Percentiles rank a stretch among this genome's conserved stretches.
phyloP scores from a whole-genome alignment of 305 asterid genomes.

The Salvia sclarea region DNA sequence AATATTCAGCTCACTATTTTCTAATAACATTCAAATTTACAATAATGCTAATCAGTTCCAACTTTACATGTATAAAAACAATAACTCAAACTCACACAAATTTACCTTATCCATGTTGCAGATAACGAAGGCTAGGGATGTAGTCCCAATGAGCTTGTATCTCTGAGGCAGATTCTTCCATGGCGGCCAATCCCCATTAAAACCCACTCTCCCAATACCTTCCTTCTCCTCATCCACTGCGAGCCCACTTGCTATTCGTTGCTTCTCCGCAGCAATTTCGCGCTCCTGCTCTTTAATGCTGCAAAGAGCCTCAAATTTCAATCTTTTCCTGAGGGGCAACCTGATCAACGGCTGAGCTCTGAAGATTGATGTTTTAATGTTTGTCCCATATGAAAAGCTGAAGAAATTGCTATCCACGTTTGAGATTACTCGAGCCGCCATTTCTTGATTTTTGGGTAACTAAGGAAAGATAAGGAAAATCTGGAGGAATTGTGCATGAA shows the following conservation, averaged over 20 bases:
- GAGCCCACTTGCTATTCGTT: slow-evolving; percentile 43
- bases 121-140: slow-evolving; percentile 86
- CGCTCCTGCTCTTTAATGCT: slow-evolving; percentile 64
- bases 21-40: neutral
- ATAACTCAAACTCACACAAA: neutral
- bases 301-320: slow-evolving; percentile 59
- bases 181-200: slow-evolving; percentile 74
- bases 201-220: slow-evolving; percentile 42
- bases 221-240: slow-evolving; percentile 48
- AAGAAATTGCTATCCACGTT: slow-evolving; percentile 47
- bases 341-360: slow-evolving; percentile 38
- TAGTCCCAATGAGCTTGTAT: slow-evolving; percentile 90
- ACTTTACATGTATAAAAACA: neutral
- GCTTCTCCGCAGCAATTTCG: slow-evolving; percentile 43
- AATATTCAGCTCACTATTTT: neutral
- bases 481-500: slow-evolving; percentile 4
- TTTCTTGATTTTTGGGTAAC: neutral
- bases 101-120: slow-evolving; percentile 98
- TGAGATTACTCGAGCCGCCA: slow-evolving; percentile 52
- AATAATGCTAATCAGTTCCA: neutral
- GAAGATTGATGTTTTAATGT: slow-evolving; percentile 44
- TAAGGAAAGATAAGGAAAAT: slow-evolving; percentile 7
- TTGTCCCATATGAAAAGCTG: slow-evolving; percentile 30
- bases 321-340: slow-evolving; percentile 38
- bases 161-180: slow-evolving; percentile 90